A percentile compares a stretch with the other conserved stretches of the same genome.
Conservation (phyloP, 2,329 filamentous ascomycete species). For the Fusarium sp. region DNA sequence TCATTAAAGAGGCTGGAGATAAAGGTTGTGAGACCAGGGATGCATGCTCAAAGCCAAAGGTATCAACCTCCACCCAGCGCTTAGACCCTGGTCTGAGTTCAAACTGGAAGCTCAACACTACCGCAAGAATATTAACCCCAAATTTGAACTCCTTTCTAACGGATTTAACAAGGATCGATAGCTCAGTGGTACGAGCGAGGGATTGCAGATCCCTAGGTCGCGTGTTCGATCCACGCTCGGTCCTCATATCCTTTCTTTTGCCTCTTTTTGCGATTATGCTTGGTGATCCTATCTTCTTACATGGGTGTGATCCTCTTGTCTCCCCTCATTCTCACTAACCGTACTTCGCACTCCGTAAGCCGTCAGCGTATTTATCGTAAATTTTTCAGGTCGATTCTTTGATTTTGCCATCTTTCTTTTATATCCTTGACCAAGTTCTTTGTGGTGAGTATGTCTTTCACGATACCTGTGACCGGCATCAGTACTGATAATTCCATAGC, state of each 20-base stretch:
- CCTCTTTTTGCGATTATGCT: background rate
- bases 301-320: background rate
- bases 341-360: background rate
- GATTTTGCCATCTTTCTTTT: background rate
- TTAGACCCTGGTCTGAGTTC: slow-evolving; percentile 7
- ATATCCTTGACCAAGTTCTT: background rate
- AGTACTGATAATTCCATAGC: background rate
- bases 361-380: slow-evolving; percentile 2
- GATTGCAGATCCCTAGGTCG: slow-evolving; percentile 47
- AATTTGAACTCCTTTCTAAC: fast-evolving
- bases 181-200: slow-evolving; percentile 46
- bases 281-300: background rate
- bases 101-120: background rate
- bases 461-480: background rate
- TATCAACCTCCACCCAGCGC: background rate
- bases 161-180: slow-evolving; percentile 39
- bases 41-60: slow-evolving; percentile 6
- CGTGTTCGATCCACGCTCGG: slow-evolving; percentile 47
- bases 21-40: slow-evolving; percentile 4
- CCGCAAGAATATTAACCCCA: fast-evolving
- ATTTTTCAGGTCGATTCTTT: background rate
- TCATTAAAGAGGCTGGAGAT: slow-evolving; percentile 31
- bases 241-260: slow-evolving; percentile 28
- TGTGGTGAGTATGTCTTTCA: background rate
- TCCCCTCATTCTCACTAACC: background rate